phyloP scores from a whole-genome alignment of 768 basidiomycete genomes.

The Stropharia rugosoannulata region DNA sequence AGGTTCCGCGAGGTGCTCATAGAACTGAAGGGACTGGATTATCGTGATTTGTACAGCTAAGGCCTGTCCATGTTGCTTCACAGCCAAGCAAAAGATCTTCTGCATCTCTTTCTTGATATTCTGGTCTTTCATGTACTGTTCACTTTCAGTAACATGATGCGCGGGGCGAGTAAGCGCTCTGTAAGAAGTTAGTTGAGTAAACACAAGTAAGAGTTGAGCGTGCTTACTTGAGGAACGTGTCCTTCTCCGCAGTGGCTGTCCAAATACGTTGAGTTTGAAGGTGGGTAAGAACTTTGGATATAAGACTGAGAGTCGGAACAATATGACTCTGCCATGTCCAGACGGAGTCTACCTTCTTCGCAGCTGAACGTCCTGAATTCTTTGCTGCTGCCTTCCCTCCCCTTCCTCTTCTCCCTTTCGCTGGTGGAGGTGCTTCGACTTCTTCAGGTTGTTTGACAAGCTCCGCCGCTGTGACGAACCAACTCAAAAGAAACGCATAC shows the following conservation, averaged over 20 bases:
- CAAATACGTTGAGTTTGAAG: conserved; percentile 78
- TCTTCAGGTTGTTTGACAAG: conserved; percentile 59
- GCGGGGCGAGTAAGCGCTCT: conserved; percentile 89
- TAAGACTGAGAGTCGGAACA: conserved; percentile 61
- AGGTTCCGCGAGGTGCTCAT: conserved; percentile 90
- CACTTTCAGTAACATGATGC: conserved; percentile 83
- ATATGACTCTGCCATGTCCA: conserved; percentile 86
- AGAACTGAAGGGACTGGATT: conserved; percentile 90
- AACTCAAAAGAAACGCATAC: conserved; percentile 89
- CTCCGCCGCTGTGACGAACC: conserved; percentile 85
- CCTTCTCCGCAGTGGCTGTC: conserved; percentile 84
- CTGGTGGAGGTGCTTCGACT: conserved; percentile 44
- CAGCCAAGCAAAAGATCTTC: conserved; percentile 87
- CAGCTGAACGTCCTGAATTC: conserved; percentile 32
- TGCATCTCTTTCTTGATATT: conserved; percentile 75
- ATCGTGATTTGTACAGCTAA: conserved; percentile 86
- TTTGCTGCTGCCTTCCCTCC: conserved; percentile 53
- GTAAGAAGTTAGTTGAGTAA: neutral
- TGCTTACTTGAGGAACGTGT: conserved; percentile 80
- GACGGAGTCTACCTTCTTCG: conserved; percentile 39
- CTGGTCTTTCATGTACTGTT: conserved; percentile 81
- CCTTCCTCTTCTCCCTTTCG: conserved; percentile 54
- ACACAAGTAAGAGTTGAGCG: neutral
- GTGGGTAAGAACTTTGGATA: conserved; percentile 66
- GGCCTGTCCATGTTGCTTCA: conserved; percentile 86